These are phyloP conservation scores for Plasmodium yoelii DNA, from an alignment of 169 alveolate species.

Conservation along the genomic window DNA sequence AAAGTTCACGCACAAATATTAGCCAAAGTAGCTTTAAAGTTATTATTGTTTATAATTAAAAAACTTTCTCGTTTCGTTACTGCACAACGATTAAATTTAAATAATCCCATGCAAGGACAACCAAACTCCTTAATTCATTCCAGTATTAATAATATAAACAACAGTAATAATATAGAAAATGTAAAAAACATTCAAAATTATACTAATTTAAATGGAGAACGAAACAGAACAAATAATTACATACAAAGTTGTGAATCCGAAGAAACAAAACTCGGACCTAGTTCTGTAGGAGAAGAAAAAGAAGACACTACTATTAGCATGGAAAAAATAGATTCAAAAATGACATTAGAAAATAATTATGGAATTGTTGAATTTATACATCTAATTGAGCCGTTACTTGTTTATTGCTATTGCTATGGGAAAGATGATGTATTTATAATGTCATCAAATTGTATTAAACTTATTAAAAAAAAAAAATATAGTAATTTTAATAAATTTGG, in stretches of 20 bases:
- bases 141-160: not conserved
- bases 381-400: slow-evolving; percentile 68
- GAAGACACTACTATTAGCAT: not conserved
- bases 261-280: not conserved
- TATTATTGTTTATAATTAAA: slow-evolving; percentile 32
- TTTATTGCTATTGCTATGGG: slow-evolving; percentile 72
- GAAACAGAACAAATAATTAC: not conserved
- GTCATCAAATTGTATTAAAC: slow-evolving; percentile 63
- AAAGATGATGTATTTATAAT: slow-evolving; percentile 69
- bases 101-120: not conserved
- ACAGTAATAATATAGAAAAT: not conserved
- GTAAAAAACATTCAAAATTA: not conserved
- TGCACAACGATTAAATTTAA: not conserved
- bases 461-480: slow-evolving; percentile 41
- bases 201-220: not conserved
- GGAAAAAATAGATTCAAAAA: not conserved
- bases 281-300: not conserved
- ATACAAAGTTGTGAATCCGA: not conserved
- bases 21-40: slow-evolving; percentile 47
- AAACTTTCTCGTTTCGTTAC: not conserved
- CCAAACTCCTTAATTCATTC: not conserved
- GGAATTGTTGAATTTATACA: slow-evolving; percentile 29
- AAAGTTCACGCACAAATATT: slow-evolving; percentile 55
- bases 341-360: not conserved
- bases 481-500: slow-evolving; percentile 66